Conservation (phyloP, 169 alveolate genomes). For the Perkinsus olseni region DNA sequence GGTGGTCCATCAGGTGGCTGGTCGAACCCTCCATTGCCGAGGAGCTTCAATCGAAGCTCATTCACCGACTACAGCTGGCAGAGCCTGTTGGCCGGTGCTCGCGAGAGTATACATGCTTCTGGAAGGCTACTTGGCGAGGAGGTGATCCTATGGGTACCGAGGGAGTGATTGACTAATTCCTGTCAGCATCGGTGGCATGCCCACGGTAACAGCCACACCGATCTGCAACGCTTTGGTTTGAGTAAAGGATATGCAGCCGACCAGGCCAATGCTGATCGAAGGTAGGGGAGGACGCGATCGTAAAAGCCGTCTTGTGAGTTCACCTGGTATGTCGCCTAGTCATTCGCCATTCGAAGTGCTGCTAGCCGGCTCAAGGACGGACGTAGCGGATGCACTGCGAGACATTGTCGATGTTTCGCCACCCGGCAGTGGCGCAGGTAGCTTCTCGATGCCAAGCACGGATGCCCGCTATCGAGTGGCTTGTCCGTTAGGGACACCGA, state of each 20-base stretch:
- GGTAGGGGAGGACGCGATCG: no score
- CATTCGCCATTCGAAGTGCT: background rate
- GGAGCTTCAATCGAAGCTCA: background rate
- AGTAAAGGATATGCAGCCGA: no score
- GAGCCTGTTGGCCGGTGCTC: background rate
- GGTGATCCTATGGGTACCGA: no score
- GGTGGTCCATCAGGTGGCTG: background rate
- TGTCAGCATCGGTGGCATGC: no score
- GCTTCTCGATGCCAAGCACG: background rate
- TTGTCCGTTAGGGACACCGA: background rate
- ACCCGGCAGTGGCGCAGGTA: background rate
- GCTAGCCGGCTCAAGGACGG: background rate
- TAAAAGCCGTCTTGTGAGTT: background rate
- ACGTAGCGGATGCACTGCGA: background rate
- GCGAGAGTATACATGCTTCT: no score
- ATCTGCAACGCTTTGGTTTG: no score
- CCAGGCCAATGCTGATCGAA: no score
- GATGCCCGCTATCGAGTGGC: background rate
- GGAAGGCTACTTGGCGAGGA: no score
- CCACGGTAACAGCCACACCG: no score
- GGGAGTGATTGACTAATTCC: no score
- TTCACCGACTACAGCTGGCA: background rate
- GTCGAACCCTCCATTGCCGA: background rate
- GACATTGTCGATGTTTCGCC: background rate
- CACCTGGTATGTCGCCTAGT: background rate